Conservation (phyloP, 1,284 basidiomycete genomes). For the Tilletia caries region DNA sequence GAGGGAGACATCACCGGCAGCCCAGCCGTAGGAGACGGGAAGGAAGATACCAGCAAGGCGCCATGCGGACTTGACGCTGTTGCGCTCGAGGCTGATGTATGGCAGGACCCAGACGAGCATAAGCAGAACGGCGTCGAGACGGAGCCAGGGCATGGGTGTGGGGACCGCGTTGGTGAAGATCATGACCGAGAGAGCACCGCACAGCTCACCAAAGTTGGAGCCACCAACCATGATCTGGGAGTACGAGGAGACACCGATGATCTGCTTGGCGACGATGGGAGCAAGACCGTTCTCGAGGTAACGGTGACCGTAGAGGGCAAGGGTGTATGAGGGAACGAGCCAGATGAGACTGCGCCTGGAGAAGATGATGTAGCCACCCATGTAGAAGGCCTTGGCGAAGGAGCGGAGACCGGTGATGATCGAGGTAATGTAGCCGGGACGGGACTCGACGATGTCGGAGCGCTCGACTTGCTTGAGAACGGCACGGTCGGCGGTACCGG, state of each 20-base stretch:
- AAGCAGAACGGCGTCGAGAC: constrained; percentile 51
- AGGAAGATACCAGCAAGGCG: constrained; percentile 42
- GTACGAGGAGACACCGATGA: constrained; percentile 51
- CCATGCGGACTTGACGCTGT: neutral
- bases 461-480: constrained; percentile 13
- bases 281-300: constrained; percentile 55
- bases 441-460: constrained; percentile 22
- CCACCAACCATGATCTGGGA: constrained; percentile 47
- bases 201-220: constrained; percentile 51
- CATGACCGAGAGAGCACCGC: constrained; percentile 53
- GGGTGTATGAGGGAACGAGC: constrained; percentile 51
- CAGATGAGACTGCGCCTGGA: constrained; percentile 51
- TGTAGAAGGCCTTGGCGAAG: constrained; percentile 50
- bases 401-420: constrained; percentile 36
- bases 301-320: constrained; percentile 54
- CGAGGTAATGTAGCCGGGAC: constrained; percentile 20
- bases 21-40: constrained; percentile 55
- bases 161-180: constrained; percentile 45
- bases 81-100: constrained; percentile 13
- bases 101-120: constrained; percentile 55
- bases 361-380: constrained; percentile 48
- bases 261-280: constrained; percentile 51
- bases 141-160: constrained; percentile 53
- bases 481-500: constrained; percentile 21
- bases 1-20: constrained; percentile 55